Evolutionary conservation across 129 eudicot species (phyloP).

Genomic region (Escallonia rubra): DNA sequence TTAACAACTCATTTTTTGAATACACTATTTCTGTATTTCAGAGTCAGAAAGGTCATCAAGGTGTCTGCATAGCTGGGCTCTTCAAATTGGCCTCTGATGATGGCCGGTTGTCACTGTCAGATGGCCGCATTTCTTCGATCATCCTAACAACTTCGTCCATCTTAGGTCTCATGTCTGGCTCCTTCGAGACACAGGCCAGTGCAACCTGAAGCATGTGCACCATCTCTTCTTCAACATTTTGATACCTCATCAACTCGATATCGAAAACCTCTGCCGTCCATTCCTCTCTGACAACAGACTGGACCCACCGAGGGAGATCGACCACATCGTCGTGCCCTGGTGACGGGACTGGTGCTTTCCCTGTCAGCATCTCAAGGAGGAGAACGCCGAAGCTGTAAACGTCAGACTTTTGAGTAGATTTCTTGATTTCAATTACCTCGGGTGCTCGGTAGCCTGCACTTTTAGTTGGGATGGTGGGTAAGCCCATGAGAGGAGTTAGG

Average conservation of each 20-base stretch:
- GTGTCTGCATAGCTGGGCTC: slow-evolving; percentile 25
- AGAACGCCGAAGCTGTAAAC: slow-evolving; percentile 88
- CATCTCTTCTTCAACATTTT: slow-evolving; percentile 75
- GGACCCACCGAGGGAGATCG: slow-evolving; percentile 92
- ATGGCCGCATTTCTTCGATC: slow-evolving; percentile 56
- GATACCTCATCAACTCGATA: slow-evolving; percentile 51
- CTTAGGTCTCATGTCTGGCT: slow-evolving; percentile 62
- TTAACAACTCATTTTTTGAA: too few relatives aligned
- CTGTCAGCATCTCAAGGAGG: slow-evolving; percentile 80
- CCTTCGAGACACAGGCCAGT: slow-evolving; percentile 69
- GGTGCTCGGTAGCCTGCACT: slow-evolving; percentile 78
- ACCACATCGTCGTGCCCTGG: slow-evolving; percentile 61
- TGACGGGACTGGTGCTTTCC: slow-evolving; percentile 70
- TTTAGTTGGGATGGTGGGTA: slow-evolving; percentile 49
- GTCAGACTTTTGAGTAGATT: slow-evolving; percentile 63
- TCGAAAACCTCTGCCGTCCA: slow-evolving; percentile 96
- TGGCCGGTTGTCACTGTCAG: slow-evolving; percentile 30
- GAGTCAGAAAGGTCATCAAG: slow-evolving; percentile 1
- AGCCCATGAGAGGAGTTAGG: slow-evolving; percentile 56
- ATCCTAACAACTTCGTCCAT: slow-evolving; percentile 73
- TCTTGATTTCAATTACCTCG: slow-evolving; percentile 50
- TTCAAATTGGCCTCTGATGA: slow-evolving; percentile 37
- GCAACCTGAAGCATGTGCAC: slow-evolving; percentile 94
- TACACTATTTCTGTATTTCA: too few relatives aligned
- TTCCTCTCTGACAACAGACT: slow-evolving; percentile 84